Evolutionary conservation across 345 rosid genomes (phyloP).

Genomic region (Mallotus nudiflorus): DNA sequence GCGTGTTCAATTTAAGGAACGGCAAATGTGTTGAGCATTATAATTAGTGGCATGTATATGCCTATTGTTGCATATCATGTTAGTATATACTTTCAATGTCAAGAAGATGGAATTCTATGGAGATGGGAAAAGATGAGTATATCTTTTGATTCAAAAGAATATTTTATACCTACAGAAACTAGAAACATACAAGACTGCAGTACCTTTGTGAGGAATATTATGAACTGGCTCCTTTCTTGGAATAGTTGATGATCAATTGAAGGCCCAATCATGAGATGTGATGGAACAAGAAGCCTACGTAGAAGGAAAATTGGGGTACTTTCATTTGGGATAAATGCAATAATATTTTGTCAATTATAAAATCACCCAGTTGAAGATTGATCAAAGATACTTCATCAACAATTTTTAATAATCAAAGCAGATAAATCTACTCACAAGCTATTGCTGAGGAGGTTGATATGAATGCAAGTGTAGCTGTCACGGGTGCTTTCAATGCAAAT

Average conservation of each 20-base stretch:
- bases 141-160: background rate
- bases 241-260: conserved; percentile 10
- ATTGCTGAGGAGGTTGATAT: background rate
- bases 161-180: background rate
- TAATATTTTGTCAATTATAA: background rate
- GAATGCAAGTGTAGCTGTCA: background rate
- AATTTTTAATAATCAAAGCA: background rate
- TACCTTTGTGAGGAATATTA: conserved; percentile 12
- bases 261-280: background rate
- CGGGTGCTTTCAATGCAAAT: background rate
- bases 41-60: no score
- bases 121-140: no score
- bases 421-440: background rate
- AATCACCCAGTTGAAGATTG: no score
- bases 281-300: background rate
- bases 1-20: no score
- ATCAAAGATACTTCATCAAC: background rate
- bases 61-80: no score
- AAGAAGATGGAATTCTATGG: no score
- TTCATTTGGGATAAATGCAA: background rate
- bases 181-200: background rate
- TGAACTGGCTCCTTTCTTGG: conserved; percentile 6
- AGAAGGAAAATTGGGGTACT: background rate
- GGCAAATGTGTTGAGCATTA: no score
- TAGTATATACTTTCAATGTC: no score